Evolutionary conservation across 345 rosid genomes (phyloP), one percentile per base, ranked within the genome.

Genomic region (Populus ilicifolia): DNA sequence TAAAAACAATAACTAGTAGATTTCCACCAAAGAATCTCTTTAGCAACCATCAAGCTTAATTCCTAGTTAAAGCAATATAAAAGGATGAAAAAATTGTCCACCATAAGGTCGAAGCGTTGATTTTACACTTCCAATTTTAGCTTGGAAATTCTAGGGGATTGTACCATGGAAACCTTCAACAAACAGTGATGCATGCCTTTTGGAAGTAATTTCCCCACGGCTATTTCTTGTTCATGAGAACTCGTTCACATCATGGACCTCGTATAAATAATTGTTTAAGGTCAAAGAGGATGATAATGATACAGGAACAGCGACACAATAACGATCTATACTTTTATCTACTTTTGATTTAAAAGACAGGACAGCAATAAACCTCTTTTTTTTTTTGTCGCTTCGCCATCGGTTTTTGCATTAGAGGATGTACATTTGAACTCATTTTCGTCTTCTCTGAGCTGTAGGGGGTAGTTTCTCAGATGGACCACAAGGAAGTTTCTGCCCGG

Each of bases 391-490:
- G 29, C 9, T 52, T n/a, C 62, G n/a, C n/a, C 62, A 21, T 56
- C 3, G 62, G 62, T 56, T 8, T 43, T 48, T 35, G 21, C 74
- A 63, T 70, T 8, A 18, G 27, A 8, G 27, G 4, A 17, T 41
- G n/a, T 63, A 63, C 1, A 48, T 59, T 52, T 10, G 16, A 41
- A 23, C 48, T 76, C 48, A 68, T 79, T 56, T 80, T 25, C 84
- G 86, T 78, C 75, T 83, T 35, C 90, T 81, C 69, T 62, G 87
- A 50, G 97, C 95, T 4, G 87, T 88, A 6, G 94, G 94, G 27
- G 95, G 95, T 71, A 93, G 83, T 71, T 89, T 90, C 83, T 91
- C 97, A 0, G 91, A 84, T 35, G 92, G 90, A 63, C 97, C 95
- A 5, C 80, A 82, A 0, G 97, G 94, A 75, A 91, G 95, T 83